Evolutionary conservation across 257 asterid species (phyloP).

Genomic region (Solanum lycopersicoides): DNA sequence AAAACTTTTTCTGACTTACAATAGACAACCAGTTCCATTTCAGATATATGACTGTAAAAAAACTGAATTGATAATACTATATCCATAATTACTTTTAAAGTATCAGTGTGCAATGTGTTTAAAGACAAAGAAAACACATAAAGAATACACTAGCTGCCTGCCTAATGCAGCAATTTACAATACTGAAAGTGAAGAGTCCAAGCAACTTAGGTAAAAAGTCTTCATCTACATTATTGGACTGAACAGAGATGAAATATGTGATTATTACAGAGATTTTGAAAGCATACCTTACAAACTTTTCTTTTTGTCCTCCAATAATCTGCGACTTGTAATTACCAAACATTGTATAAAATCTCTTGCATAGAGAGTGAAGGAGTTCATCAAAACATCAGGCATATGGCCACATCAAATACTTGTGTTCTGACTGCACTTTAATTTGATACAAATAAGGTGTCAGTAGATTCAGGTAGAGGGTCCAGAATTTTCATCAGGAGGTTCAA

Average conservation of each 20-base stretch:
- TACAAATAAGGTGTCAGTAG: not conserved
- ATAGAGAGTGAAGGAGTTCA: conserved; percentile 9
- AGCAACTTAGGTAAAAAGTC: not conserved
- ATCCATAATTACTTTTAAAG: not conserved
- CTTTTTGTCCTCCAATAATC: conserved; percentile 70
- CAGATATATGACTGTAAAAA: not conserved
- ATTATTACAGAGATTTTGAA: not conserved
- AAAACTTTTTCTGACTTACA: not conserved
- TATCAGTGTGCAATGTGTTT: not conserved
- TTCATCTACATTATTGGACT: not conserved
- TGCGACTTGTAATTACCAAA: conserved; percentile 53
- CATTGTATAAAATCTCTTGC: conserved; percentile 34
- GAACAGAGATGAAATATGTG: not conserved
- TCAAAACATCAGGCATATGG: conserved; percentile 8
- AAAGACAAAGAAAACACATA: not conserved
- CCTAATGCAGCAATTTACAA: not conserved
- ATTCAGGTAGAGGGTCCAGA: not conserved
- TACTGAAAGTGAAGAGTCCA: not conserved
- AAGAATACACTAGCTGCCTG: not conserved
- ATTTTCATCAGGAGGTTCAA: not conserved
- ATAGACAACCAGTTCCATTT: not conserved
- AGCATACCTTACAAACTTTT: conserved; percentile 66
- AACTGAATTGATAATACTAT: not conserved
- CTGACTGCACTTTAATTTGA: not conserved
- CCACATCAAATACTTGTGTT: not conserved